These are phyloP conservation scores for Aspergillus thermomutatus DNA, from an alignment of 2,329 filamentous ascomycete genomes.

Conservation along the genomic window DNA sequence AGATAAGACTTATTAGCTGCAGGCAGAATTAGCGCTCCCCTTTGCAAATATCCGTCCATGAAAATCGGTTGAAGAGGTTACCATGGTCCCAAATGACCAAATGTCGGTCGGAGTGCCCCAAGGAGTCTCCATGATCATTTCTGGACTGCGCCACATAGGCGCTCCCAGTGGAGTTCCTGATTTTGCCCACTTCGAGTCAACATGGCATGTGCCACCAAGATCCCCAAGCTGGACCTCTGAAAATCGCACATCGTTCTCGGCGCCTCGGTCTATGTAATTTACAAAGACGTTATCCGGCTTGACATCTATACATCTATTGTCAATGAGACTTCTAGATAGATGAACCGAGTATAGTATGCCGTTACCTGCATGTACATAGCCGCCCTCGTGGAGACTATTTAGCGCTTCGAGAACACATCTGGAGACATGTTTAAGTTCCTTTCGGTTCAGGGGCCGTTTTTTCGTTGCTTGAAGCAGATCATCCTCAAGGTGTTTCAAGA, in stretches of 20 bases:
- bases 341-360: background rate
- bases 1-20: slow-evolving; percentile 17
- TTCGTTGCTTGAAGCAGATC: background rate
- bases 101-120: slow-evolving; percentile 18
- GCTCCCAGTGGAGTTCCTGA: slow-evolving; percentile 14
- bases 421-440: slow-evolving; percentile 9
- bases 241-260: slow-evolving; percentile 9
- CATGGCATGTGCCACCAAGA: slow-evolving; percentile 12
- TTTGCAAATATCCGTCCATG: no score
- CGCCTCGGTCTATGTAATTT: slow-evolving; percentile 10
- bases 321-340: background rate
- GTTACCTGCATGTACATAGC: slow-evolving; percentile 12
- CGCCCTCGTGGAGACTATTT: slow-evolving; percentile 7
- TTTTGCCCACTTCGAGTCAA: slow-evolving; percentile 12
- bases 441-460: background rate
- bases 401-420: slow-evolving; percentile 11
- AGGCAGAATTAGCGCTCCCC: background rate
- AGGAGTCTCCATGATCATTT: slow-evolving; percentile 17
- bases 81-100: slow-evolving; percentile 19
- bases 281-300: slow-evolving; percentile 20
- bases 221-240: slow-evolving; percentile 19
- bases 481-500: background rate
- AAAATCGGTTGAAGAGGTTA: no score
- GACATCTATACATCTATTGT: slow-evolving; percentile 8
- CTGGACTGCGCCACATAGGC: slow-evolving; percentile 17